These are phyloP conservation scores for Coemansia umbellata DNA, from an alignment of 192 early-diverging fungal genomes.

Conservation along the genomic window DNA sequence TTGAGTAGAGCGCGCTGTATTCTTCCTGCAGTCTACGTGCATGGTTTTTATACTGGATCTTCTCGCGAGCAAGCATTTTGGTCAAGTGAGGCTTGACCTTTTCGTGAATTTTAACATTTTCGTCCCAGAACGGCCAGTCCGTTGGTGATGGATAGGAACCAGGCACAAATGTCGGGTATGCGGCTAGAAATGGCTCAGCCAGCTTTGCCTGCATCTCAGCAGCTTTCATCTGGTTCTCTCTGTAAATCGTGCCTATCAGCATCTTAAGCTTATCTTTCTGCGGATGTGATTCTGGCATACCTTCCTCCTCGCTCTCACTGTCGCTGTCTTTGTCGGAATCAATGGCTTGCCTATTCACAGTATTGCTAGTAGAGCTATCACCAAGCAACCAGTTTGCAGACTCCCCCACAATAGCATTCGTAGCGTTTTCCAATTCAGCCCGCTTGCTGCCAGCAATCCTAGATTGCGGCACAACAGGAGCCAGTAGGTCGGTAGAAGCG, in stretches of 20 bases:
- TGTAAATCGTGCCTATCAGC: slow-evolving; percentile 23
- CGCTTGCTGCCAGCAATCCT: background rate
- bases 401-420: background rate
- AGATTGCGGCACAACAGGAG: slow-evolving; percentile 12
- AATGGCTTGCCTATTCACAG: background rate
- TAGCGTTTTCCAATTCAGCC: background rate
- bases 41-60: slow-evolving; percentile 10
- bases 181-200: slow-evolving; percentile 25
- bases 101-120: slow-evolving; percentile 21
- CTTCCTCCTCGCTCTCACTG: slow-evolving; percentile 2
- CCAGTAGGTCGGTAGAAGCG: background rate
- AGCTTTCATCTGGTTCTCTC: slow-evolving; percentile 36
- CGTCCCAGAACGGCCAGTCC: slow-evolving; percentile 48
- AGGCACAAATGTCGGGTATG: slow-evolving; percentile 35
- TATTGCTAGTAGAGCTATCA: background rate
- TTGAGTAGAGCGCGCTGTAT: slow-evolving; percentile 35
- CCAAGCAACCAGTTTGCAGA: background rate
- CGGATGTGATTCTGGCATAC: background rate
- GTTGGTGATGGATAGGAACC: slow-evolving; percentile 25
- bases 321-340: background rate
- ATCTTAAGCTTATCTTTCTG: slow-evolving; percentile 4
- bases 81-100: slow-evolving; percentile 22
- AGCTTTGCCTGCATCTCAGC: slow-evolving; percentile 17
- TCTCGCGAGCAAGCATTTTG: slow-evolving; percentile 18
- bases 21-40: slow-evolving; percentile 30